Percentiles rank a stretch among this genome's conserved stretches.
Evolutionary conservation across 75 land plant species (phyloP).

Genomic region (Sequoiadendron giganteum): DNA sequence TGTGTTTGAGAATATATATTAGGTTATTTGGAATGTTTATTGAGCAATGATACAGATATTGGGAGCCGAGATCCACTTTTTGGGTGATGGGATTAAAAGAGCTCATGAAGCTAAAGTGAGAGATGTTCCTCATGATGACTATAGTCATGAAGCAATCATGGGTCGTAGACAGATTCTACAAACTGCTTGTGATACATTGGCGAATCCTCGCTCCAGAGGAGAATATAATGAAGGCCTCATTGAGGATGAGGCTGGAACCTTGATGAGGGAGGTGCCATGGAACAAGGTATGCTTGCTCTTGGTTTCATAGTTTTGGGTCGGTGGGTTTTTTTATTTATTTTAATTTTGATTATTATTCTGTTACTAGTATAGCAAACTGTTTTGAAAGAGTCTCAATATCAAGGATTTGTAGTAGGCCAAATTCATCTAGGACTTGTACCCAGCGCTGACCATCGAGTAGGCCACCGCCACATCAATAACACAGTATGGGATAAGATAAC

Average conservation of each 20-base stretch:
- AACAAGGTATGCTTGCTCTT: slow-evolving; percentile 55
- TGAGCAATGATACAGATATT: slow-evolving; percentile 36
- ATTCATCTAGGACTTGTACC: neutral
- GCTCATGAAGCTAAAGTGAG: slow-evolving; percentile 74
- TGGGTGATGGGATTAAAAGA: slow-evolving; percentile 76
- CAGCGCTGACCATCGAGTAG: neutral
- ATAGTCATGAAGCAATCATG: slow-evolving; percentile 68
- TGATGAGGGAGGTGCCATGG: slow-evolving; percentile 75
- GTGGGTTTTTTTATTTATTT: neutral
- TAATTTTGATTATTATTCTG: neutral
- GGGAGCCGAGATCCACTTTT: slow-evolving; percentile 82
- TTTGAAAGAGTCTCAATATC: neutral
- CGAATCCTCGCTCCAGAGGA: slow-evolving; percentile 46
- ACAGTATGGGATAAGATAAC: neutral
- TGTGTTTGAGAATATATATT: neutral
- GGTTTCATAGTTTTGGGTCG: neutral
- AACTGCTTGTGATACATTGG: slow-evolving; percentile 80
- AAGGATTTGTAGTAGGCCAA: neutral
- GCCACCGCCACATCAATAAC: too few relatives aligned
- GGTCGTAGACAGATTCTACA: slow-evolving; percentile 79
- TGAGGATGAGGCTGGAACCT: slow-evolving; percentile 63
- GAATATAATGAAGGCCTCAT: slow-evolving; percentile 76
- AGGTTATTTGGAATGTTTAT: neutral
- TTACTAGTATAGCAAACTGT: neutral
- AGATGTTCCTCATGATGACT: slow-evolving; percentile 75